A percentile compares a stretch with the other conserved stretches of the same genome.
phyloP scores from a whole-genome alignment of 176 grass and related monocot genomes.

The barley (Hordeum vulgare) region MorexV3_pseudomolecules_assembly NC_058519.1:620371997-620372496 shows the following conservation, averaged over 20 bases:
- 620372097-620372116: neutral
- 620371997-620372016: neutral
- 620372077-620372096: neutral
- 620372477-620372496: too few species aligned
- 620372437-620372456: neutral
- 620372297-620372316: neutral
- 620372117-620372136: neutral
- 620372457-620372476: neutral
- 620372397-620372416: neutral
- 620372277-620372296: neutral
- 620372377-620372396: neutral
- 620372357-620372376: neutral
- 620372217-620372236: neutral
- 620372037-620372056: conserved; percentile 13
- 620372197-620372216: neutral
- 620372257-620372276: too few species aligned
- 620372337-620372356: neutral
- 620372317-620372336: neutral
- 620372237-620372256: neutral
- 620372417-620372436: neutral
- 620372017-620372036: neutral
- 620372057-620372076: neutral
- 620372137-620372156: neutral
- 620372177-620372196: neutral
- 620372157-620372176: conserved; percentile 2